A percentile compares a stretch with the other conserved stretches of the same genome.
Conservation (phyloP, 257 asterid genomes). For the Nicotiana attenuata region DNA sequence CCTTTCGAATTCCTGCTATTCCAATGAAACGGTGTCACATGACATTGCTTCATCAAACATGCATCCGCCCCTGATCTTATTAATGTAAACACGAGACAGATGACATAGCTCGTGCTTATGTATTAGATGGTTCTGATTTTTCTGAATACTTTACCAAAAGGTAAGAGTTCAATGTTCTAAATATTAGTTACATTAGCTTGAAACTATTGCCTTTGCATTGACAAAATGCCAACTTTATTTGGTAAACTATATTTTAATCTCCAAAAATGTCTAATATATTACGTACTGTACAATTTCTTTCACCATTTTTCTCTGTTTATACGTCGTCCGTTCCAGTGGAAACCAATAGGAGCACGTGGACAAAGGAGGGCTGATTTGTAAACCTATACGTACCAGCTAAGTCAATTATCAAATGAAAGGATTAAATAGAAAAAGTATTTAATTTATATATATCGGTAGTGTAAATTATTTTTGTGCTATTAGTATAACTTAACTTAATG, state of each 20-base stretch:
- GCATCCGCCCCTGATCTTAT: too few species aligned
- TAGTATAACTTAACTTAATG: not conserved
- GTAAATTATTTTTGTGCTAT: not conserved
- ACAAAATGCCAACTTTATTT: not conserved
- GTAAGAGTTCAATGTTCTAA: not conserved
- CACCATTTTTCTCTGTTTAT: not conserved
- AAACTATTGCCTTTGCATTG: not conserved
- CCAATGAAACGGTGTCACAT: too few species aligned
- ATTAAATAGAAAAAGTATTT: not conserved
- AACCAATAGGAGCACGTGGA: not conserved
- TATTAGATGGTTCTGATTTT: too few species aligned
- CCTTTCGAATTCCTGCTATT: too few species aligned
- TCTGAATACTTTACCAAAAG: not conserved
- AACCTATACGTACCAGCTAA: not conserved
- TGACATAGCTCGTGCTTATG: too few species aligned
- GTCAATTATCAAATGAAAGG: constrained; percentile 2
- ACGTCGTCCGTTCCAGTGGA: not conserved
- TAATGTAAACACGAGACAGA: not conserved
- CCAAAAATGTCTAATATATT: not conserved
- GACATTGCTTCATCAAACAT: too few species aligned
- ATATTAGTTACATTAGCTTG: not conserved
- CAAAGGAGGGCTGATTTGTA: not conserved
- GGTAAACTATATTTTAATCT: not conserved
- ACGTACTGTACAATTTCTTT: not conserved
- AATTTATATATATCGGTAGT: too few species aligned